Base-by-base conservation (phyloP, 2,329 filamentous ascomycete genomes). In the Curvularia sp. region DNA sequence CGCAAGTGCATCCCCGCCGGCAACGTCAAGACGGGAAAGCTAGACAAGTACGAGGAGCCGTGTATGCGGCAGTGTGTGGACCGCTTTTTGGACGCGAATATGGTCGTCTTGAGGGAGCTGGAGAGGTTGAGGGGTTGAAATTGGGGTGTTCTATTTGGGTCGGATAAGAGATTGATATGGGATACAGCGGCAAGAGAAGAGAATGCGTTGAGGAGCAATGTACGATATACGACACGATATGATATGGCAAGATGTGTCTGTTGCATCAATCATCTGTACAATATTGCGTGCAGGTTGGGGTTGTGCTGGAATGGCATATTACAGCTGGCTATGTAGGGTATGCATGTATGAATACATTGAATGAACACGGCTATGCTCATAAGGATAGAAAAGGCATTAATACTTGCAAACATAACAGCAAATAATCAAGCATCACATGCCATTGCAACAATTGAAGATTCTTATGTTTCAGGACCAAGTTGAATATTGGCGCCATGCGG, bases 1-100 rank as follows among this genome's bases (percentile, higher is more conserved):
- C 92, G 89, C 75, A 98, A 97, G 82, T 99, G 95, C 83, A 83
- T 97, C 60, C 89, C 90, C 8, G 83, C 87, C 10, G 84, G 88
- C 46, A 84, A 83, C 57, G 89, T 97, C 76, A 88, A 88, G 67
- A 85, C 83, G 60, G 86, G 87, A 27, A 86, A 87, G 70, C 82
- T 99, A 66, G 92, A 96, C 67, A 86, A 84, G 71, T 82, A 79
- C 61, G 95, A 99, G 81, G 89, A 95, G 81, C 80, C 83, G 8
- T 99, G 95, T 78, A 85, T 97, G 76, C 83, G 88, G 77, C 97
- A 97, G 82, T 99, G 95, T 74, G 93, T 98, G 55, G 91, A 97
- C 72, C 85, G 95, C 55, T 98, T 96, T 80, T 84, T 98, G 80
- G 95, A 99, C 78, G 86, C 93, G 63, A 95, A 94, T 80, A 80